Percentiles rank a stretch among this genome's conserved stretches.
Conservation (phyloP, 1,284 basidiomycete genomes). For the Flammula alnicola region DNA sequence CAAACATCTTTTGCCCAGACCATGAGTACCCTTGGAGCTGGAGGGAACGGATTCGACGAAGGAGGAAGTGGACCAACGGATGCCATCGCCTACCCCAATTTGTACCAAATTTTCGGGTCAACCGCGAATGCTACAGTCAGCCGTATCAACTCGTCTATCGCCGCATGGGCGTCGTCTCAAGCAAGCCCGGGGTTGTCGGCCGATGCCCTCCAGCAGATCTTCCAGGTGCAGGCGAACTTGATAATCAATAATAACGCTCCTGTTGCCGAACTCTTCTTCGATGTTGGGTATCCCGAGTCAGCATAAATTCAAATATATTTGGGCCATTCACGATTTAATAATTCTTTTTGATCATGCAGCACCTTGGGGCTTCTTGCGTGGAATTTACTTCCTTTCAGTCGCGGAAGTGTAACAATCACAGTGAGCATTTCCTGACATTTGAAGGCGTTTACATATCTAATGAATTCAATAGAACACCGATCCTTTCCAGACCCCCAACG, state of each 20-base stretch:
- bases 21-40: conserved; percentile 45
- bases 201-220: conserved; percentile 46
- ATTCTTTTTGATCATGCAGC: too few species aligned
- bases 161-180: conserved; percentile 46
- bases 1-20: conserved; percentile 31
- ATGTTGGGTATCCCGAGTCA: conserved; percentile 47
- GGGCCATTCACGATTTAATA: too few species aligned
- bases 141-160: conserved; percentile 38
- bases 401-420: conserved; percentile 52
- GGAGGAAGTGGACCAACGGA: conserved; percentile 46
- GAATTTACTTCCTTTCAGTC: conserved; percentile 58
- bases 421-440: conserved; percentile 29
- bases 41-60: conserved; percentile 38
- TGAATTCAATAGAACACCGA: conserved; percentile 39
- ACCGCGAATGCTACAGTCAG: conserved; percentile 35
- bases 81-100: conserved; percentile 49
- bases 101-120: conserved; percentile 49
- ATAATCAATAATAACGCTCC: conserved; percentile 55
- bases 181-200: conserved; percentile 41
- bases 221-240: conserved; percentile 44
- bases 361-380: conserved; percentile 54
- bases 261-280: conserved; percentile 48
- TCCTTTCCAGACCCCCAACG: conserved; percentile 49
- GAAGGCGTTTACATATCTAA: neutral
- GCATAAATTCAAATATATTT: too few species aligned